Conservation (phyloP, 495 filamentous ascomycete genomes). For the Lophium mytilinum region DNA sequence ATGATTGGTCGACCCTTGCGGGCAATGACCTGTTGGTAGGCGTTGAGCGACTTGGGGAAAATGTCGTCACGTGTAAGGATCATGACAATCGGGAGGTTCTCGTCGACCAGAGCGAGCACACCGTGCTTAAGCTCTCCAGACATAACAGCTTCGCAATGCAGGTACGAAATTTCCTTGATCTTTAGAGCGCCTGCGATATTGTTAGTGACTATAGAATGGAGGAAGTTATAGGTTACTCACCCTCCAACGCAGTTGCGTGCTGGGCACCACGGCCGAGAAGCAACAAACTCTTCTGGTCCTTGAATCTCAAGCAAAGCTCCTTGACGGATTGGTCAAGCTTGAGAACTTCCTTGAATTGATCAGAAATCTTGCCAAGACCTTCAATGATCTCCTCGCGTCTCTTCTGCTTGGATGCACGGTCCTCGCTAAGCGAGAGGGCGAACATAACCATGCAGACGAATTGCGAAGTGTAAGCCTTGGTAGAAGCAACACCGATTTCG, state of each 20-base stretch:
- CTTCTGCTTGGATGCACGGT: conserved; percentile 88
- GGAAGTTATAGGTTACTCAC: conserved; percentile 35
- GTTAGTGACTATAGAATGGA: conserved; percentile 8
- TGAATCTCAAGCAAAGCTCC: conserved; percentile 82
- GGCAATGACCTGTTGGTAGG: conserved; percentile 97
- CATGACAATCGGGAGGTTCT: conserved; percentile 99
- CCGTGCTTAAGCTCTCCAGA: conserved; percentile 98
- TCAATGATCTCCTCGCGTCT: conserved; percentile 96
- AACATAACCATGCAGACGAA: conserved; percentile 99
- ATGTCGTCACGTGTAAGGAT: conserved; percentile 92
- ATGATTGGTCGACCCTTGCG: conserved; percentile 92
- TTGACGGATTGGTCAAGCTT: conserved; percentile 90
- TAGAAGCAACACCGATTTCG: conserved; percentile 97
- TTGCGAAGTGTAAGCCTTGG: conserved; percentile 98
- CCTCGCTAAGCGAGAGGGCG: conserved; percentile 88
- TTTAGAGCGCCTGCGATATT: conserved; percentile 64
- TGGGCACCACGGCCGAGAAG: conserved; percentile 91
- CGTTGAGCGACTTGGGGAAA: conserved; percentile 95
- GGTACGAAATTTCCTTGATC: conserved; percentile 99
- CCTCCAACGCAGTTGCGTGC: conserved; percentile 94
- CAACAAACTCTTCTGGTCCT: conserved; percentile 92
- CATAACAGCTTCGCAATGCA: conserved; percentile 99
- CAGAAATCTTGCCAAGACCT: conserved; percentile 74
- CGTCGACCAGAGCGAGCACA: conserved; percentile 92
- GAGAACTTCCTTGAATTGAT: conserved; percentile 84